Base-by-base conservation (phyloP, 176 grass and related monocot genomes). In the Zizania latifolia region DNA sequence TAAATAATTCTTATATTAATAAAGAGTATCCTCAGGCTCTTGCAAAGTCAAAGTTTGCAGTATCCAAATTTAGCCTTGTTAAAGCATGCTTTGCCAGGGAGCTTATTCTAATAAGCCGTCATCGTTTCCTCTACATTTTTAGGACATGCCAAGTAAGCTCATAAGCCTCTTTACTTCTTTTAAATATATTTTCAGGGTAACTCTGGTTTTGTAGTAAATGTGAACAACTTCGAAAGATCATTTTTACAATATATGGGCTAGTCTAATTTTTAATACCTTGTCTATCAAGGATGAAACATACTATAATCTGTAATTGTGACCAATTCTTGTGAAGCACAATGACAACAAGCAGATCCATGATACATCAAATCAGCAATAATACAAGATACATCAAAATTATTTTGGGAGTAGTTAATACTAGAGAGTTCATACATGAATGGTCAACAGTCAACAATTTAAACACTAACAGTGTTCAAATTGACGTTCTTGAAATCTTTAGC, bases 111-210 rank as follows among this genome's bases (percentile, higher is more conserved):
- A 84, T 93, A 86, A 78, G 81, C 30, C 86, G 87, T 21, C 63
- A 93, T 68, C 67, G 84, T 57, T 93, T 93, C 57, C 87, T 93
- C 28, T 93, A 93, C 70, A 93, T 72, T 54, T 89, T 89, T 33
- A 81, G 83, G 57, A 93, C 90, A 58, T 84, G 67, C 56, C 90
- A 93, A 86, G 86, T 93, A 93, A 0, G 77, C 39, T 40, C 12
- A 33, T 39, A 33, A 40, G 10, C 4, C 33, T 54, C 23, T 2
- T 37, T 72, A 39, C 57, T 72, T 70, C 33, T 56, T 43, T 64
- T 48, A 0, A 26, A 71, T 62, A 19, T 28, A 27, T 70, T 80
- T 31, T 48, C 24, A 35, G 8, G n/a, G n/a, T n/a, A 19, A 80
- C 19, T 61, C 19, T 70, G 64, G 67, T 19, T 14, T 28, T 41